These are phyloP conservation scores for Fonsecaea erecta DNA, from an alignment of 2,329 filamentous ascomycete genomes.

Conservation along the genomic window DNA sequence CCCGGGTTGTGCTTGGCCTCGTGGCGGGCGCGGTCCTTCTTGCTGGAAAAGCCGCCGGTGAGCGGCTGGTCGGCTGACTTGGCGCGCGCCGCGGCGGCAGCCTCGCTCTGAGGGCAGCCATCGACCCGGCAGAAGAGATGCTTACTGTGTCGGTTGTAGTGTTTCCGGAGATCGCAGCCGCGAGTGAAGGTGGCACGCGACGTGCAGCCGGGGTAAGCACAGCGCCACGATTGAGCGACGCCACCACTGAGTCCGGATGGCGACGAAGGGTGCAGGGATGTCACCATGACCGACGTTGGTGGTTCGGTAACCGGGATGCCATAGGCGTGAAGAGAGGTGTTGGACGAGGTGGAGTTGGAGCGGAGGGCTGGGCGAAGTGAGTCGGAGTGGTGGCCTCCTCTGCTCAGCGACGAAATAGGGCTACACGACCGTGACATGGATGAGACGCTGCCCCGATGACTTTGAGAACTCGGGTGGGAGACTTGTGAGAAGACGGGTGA, in stretches of 20 bases:
- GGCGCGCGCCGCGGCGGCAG: conserved; percentile 26
- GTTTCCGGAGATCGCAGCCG: conserved; percentile 66
- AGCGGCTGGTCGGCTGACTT: conserved; percentile 42
- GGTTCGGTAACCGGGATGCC: conserved; percentile 35
- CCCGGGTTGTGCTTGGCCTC: conserved; percentile 67
- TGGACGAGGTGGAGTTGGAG: conserved; percentile 35
- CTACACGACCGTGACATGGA: conserved; percentile 37
- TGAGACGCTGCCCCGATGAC: conserved; percentile 30
- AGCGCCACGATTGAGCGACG: conserved; percentile 56
- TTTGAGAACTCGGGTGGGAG: conserved; percentile 27
- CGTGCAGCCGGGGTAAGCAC: conserved; percentile 63
- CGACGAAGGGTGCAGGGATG: conserved; percentile 14
- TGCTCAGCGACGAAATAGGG: conserved; percentile 21
- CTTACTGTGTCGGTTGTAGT: conserved; percentile 66
- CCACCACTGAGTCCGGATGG: conserved; percentile 2
- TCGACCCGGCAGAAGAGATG: conserved; percentile 64
- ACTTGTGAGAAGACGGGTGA: conserved; percentile 34
- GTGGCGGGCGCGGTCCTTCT: conserved; percentile 65
- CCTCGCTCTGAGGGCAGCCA: conserved; percentile 58
- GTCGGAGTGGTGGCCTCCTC: conserved; percentile 18
- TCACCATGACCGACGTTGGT: conserved; percentile 15
- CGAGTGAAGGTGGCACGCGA: conserved; percentile 63
- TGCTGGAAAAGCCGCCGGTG: conserved; percentile 64
- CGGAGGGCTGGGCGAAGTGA: conserved; percentile 26
- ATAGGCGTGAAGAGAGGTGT: conserved; percentile 36